A percentile compares a stretch with the other conserved stretches of the same genome.
These are phyloP conservation scores for Kwoniella mangroviensis DNA, from an alignment of 768 basidiomycete species.

Conservation along the genomic window DNA sequence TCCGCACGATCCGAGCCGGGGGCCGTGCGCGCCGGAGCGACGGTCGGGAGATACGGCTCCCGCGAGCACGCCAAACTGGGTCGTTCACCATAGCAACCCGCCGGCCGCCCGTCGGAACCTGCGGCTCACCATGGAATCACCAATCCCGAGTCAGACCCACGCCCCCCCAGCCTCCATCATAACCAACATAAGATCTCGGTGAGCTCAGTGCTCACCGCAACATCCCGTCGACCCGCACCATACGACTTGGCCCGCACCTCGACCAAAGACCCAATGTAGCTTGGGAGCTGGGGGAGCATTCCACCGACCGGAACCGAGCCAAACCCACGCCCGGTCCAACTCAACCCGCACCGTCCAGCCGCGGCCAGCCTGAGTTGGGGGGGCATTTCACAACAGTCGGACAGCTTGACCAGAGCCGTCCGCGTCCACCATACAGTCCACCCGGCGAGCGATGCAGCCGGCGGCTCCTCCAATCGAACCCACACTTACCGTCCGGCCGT, in stretches of 20 bases:
- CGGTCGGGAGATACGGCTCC: not conserved
- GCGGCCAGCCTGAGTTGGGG: not conserved
- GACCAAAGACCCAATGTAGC: too few species aligned
- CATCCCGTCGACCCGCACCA: not conserved
- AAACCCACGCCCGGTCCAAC: not conserved
- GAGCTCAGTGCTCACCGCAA: too few species aligned
- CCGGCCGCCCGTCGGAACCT: not conserved
- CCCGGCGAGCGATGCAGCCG: not conserved
- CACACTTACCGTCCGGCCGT: not conserved
- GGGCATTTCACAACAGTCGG: not conserved
- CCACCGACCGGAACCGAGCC: not conserved
- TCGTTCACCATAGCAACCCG: not conserved
- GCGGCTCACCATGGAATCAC: not conserved
- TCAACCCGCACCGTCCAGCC: too few species aligned
- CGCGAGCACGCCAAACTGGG: not conserved
- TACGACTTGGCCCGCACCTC: not conserved
- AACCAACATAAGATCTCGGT: too few species aligned
- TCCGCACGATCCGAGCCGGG: slow-evolving; percentile 13
- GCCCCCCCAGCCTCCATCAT: not conserved
- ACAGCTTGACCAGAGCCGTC: not conserved
- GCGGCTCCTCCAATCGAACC: too few species aligned
- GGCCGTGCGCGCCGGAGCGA: not conserved
- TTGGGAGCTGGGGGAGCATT: not conserved
- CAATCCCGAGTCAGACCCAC: not conserved
- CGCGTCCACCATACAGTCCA: not conserved